Conservation (phyloP, 495 filamentous ascomycete species). For the Xylaria castorea region DNA sequence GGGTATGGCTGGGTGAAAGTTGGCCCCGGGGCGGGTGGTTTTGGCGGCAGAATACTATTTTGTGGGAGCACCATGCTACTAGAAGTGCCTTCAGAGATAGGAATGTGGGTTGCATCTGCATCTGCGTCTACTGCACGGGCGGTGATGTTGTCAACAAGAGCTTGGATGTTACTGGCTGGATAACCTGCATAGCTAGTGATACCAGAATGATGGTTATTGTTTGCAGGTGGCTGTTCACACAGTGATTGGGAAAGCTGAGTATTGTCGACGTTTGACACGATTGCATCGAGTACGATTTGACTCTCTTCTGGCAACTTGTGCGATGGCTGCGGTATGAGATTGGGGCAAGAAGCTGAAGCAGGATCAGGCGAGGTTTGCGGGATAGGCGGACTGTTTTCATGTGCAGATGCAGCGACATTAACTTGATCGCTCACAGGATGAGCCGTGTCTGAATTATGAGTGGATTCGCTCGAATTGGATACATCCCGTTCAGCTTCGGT, state of each 20-base stretch:
- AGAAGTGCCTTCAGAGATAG: slow-evolving; percentile 31
- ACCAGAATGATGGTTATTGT: slow-evolving; percentile 39
- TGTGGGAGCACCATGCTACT: slow-evolving; percentile 50
- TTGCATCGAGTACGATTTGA: slow-evolving; percentile 21
- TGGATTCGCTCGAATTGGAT: slow-evolving; percentile 49
- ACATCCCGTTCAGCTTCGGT: slow-evolving; percentile 49
- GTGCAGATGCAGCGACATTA: slow-evolving; percentile 36
- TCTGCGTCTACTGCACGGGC: slow-evolving; percentile 46
- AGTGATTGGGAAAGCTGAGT: slow-evolving; percentile 25
- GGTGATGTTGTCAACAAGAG: slow-evolving; percentile 59
- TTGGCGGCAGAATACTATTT: slow-evolving; percentile 65
- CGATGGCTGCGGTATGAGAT: slow-evolving; percentile 29
- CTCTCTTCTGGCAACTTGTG: slow-evolving; percentile 29
- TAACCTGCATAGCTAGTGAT: slow-evolving; percentile 33
- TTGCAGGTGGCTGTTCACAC: slow-evolving; percentile 36
- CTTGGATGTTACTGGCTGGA: slow-evolving; percentile 55
- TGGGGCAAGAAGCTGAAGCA: slow-evolving; percentile 14
- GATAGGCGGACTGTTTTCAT: slow-evolving; percentile 32
- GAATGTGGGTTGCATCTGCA: slow-evolving; percentile 25
- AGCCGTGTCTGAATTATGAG: slow-evolving; percentile 46
- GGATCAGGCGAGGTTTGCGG: slow-evolving; percentile 24
- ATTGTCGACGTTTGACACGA: slow-evolving; percentile 22
- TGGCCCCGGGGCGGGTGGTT: slow-evolving; percentile 57
- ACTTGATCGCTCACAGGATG: slow-evolving; percentile 39
- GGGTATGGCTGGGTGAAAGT: slow-evolving; percentile 32